Evolutionary conservation across 2,329 filamentous ascomycete genomes (phyloP), one percentile per base, ranked within the genome.

Genomic region (Ploettnerulaceae sp.): DNA sequence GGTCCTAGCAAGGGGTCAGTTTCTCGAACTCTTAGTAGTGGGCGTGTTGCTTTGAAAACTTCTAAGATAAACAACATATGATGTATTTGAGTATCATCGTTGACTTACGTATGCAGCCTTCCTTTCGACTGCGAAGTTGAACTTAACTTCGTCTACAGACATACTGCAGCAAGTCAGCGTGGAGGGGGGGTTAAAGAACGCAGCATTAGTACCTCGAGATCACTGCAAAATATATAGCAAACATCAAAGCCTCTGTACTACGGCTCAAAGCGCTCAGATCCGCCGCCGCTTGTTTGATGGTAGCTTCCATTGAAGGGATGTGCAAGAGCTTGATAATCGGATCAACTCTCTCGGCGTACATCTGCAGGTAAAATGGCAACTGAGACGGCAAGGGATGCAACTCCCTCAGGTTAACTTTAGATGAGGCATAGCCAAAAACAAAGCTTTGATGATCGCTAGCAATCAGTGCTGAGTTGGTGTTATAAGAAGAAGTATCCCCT

Each of bases 141-240:
- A n/a, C 15, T 46, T 46, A 14, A 46, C 35, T 4, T 46, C 43
- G 5, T 39, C 36, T 25, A 18, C 14, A 26, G 43, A 46, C 43
- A 46, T 46, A 12, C 43, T 46, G 14, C 4, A n/a, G 22, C 11
- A 24, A 18, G 20, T 39, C 33, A 45, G 41, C 12, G 31, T 11
- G 21, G 17, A 3, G 15, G 8, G n/a, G n/a, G n/a, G n/a, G n/a
- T n/a, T 2, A 25, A 7, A 12, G 15, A 14, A 15, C 5, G 4
- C 1, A 12, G 9, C n/a, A 3, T 2, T 1, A 8, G 5, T 46
- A 46, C 43, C 43, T 46, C 2, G 68, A 71, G 5, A 79, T 62
- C 0, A 75, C 71, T 0, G 74, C 70, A 52, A 78, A 80, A 61
- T 77, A 80, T 5, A 81, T 75, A 0, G 75, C 66, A 55, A 80